Evolutionary conservation across 1,284 basidiomycete genomes (phyloP).

Genomic region (Laetiporus sulphureus): DNA sequence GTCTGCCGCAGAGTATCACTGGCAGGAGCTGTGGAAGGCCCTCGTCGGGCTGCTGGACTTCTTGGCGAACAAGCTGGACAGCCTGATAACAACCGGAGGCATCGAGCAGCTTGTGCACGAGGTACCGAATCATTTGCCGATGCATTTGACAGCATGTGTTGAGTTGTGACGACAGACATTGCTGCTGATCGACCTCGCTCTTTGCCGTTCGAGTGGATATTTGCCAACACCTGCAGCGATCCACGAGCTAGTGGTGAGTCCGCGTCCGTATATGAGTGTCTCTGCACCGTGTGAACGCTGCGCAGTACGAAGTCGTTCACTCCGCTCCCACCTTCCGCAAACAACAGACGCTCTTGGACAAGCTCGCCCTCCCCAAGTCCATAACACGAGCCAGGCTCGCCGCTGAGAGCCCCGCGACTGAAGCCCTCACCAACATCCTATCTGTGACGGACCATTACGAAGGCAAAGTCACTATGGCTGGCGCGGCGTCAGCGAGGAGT

Average conservation of each 20-base stretch:
- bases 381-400: constrained; percentile 10
- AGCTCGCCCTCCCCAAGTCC: constrained; percentile 27
- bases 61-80: constrained; percentile 43
- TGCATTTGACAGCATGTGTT: neutral
- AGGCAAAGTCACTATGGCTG: constrained; percentile 37
- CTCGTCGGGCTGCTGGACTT: constrained; percentile 49
- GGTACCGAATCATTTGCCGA: constrained; percentile 27
- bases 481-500: constrained; percentile 39
- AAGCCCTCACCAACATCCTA: constrained; percentile 37
- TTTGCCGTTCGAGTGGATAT: constrained; percentile 42
- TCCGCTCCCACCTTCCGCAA: constrained; percentile 41
- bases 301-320: constrained; percentile 58
- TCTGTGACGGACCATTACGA: constrained; percentile 43
- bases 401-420: constrained; percentile 15
- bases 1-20: constrained; percentile 46
- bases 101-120: constrained; percentile 45
- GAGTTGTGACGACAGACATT: constrained; percentile 20
- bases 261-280: neutral
- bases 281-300: neutral
- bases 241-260: constrained; percentile 54
- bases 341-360: constrained; percentile 37
- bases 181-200: constrained; percentile 40
- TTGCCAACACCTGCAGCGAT: constrained; percentile 44
- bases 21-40: constrained; percentile 56
- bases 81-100: constrained; percentile 40